Evolutionary conservation across 768 basidiomycete species (phyloP).

Genomic region (Suillus americanus): DNA sequence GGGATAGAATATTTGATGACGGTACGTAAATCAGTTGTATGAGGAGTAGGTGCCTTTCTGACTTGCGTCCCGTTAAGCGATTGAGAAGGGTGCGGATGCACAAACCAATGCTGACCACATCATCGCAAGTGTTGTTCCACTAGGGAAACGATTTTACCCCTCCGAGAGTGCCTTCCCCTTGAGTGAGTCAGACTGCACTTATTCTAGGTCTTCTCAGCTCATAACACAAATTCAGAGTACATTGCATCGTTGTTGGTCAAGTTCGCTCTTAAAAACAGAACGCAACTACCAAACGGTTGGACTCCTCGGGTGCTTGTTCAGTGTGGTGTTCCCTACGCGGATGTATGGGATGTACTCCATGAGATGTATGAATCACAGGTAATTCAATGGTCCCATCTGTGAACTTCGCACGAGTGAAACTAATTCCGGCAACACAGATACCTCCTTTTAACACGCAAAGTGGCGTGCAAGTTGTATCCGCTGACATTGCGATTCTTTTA

Average conservation of each 20-base stretch:
- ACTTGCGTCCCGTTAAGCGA: conserved; percentile 36
- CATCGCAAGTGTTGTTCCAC: conserved; percentile 59
- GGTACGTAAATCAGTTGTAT: conserved; percentile 43
- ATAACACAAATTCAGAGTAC: conserved; percentile 49
- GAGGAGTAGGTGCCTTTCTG: not conserved
- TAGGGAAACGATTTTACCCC: conserved; percentile 87
- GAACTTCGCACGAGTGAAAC: not conserved
- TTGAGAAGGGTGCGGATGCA: conserved; percentile 56
- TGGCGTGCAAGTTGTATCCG: conserved; percentile 77
- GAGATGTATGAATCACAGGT: conserved; percentile 91
- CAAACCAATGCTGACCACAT: conserved; percentile 61
- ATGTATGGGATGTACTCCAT: conserved; percentile 84
- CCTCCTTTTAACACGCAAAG: conserved; percentile 82
- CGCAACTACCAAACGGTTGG: conserved; percentile 74
- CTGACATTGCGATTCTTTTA: conserved; percentile 79
- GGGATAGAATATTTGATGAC: conserved; percentile 84
- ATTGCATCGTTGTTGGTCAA: conserved; percentile 74
- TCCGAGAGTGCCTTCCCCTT: conserved; percentile 90
- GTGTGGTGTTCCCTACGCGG: conserved; percentile 76
- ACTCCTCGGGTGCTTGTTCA: conserved; percentile 74
- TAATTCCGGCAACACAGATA: conserved; percentile 43
- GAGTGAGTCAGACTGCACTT: conserved; percentile 46
- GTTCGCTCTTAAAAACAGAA: conserved; percentile 64
- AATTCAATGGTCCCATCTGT: conserved; percentile 24
- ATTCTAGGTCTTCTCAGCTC: not conserved